These are phyloP conservation scores for Dichotomopilus funicola DNA, from an alignment of 2,329 filamentous ascomycete species.

Conservation along the genomic window DNA sequence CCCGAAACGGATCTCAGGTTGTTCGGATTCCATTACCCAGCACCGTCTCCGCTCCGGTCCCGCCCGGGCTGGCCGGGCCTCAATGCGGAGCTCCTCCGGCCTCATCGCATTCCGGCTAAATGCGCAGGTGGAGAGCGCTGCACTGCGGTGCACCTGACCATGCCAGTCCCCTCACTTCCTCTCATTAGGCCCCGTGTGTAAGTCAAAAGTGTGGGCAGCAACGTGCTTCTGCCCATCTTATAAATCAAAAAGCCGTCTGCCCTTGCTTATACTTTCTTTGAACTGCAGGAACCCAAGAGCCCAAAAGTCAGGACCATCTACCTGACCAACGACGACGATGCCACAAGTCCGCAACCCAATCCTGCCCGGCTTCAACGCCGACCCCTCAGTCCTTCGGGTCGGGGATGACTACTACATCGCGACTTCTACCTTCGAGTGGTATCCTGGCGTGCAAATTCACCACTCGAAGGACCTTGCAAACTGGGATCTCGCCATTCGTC, in stretches of 20 bases:
- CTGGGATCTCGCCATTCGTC: constrained; percentile 42
- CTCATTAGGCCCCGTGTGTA: background rate
- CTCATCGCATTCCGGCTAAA: constrained; percentile 21
- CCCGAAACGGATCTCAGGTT: too few species aligned
- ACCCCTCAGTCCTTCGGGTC: constrained; percentile 48
- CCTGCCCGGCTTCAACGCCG: constrained; percentile 50
- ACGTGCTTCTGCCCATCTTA: too few species aligned
- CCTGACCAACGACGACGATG: constrained; percentile 31
- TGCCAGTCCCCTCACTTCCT: constrained; percentile 1
- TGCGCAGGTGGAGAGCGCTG: constrained; percentile 16
- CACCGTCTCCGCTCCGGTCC: background rate
- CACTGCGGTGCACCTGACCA: background rate
- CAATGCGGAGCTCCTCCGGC: background rate
- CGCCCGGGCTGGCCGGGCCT: background rate
- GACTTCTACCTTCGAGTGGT: constrained; percentile 51
- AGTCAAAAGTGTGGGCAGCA: background rate
- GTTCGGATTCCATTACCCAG: too few species aligned
- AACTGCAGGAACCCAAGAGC: too few species aligned
- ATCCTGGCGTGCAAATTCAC: constrained; percentile 49
- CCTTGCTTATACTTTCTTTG: too few species aligned
- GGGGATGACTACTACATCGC: constrained; percentile 50
- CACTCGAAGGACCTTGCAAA: constrained; percentile 48
- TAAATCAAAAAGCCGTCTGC: too few species aligned
- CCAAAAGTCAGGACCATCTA: background rate
- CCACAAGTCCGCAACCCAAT: constrained; percentile 47